phyloP scores from a whole-genome alignment of 2,329 filamentous ascomycete species.

The Xylaria sp. region DNA sequence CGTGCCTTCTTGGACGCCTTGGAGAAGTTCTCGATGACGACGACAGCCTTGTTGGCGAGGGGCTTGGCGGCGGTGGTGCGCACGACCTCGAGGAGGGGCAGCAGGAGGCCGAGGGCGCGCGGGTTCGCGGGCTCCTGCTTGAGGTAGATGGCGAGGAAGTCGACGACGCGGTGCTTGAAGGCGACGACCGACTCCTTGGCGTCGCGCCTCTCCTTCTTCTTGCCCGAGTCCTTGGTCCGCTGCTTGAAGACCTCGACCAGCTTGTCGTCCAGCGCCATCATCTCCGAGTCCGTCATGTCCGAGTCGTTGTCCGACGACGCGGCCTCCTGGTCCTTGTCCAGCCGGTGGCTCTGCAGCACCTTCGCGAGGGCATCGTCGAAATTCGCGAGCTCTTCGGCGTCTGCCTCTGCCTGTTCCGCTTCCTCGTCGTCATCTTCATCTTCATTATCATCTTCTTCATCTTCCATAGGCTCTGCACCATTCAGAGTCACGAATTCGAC shows the following conservation, averaged over 20 bases:
- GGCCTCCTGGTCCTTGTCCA: conserved; percentile 61
- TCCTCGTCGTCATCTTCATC: conserved; percentile 47
- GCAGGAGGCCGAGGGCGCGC: conserved; percentile 68
- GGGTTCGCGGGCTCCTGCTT: conserved; percentile 73
- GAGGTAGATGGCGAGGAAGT: conserved; percentile 83
- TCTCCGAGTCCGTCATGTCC: conserved; percentile 95
- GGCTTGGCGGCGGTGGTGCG: conserved; percentile 77
- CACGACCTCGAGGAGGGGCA: conserved; percentile 76
- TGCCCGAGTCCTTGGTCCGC: conserved; percentile 66
- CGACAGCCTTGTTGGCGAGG: conserved; percentile 71
- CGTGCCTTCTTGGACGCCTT: conserved; percentile 65
- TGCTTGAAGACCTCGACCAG: conserved; percentile 85
- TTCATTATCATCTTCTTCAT: conserved; percentile 40
- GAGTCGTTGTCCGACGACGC: conserved; percentile 64
- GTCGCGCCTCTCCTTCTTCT: conserved; percentile 83
- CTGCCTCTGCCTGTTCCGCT: conserved; percentile 34
- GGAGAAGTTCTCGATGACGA: conserved; percentile 73
- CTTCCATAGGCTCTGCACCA: conserved; percentile 45
- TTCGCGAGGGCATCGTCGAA: conserved; percentile 77
- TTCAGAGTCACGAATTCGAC: conserved; percentile 46
- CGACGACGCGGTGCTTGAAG: conserved; percentile 92
- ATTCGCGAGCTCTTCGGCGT: conserved; percentile 50
- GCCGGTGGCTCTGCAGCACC: conserved; percentile 72
- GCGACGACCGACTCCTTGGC: conserved; percentile 88
- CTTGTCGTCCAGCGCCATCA: conserved; percentile 85